These are phyloP conservation scores for Peniophora sp. DNA, from an alignment of 1,284 basidiomycete species.

Conservation along the genomic window DNA sequence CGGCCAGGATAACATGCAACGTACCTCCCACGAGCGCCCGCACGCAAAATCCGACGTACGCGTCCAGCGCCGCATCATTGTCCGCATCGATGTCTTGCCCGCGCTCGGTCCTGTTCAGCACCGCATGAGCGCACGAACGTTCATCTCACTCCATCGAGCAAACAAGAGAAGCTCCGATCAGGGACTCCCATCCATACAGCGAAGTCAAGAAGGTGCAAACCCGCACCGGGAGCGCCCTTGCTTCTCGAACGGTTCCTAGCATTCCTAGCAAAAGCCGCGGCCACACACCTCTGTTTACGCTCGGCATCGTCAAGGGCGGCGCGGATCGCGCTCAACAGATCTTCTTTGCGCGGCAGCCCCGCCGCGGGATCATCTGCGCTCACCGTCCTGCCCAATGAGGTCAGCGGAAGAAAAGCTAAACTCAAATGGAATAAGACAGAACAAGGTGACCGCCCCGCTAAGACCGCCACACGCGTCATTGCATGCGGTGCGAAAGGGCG, in stretches of 20 bases:
- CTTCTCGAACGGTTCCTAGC: no score
- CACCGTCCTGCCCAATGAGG: neutral
- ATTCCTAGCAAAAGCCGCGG: no score
- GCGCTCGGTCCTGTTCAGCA: slow-evolving; percentile 17
- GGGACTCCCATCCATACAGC: no score
- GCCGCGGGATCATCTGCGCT: no score
- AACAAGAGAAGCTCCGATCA: no score
- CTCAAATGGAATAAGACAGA: slow-evolving; percentile 1
- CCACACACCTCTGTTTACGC: no score
- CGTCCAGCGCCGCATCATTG: slow-evolving; percentile 46
- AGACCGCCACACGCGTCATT: neutral
- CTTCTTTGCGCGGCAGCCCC: no score
- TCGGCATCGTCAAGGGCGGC: no score
- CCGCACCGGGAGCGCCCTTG: no score
- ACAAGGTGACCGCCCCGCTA: neutral
- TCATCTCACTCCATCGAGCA: no score
- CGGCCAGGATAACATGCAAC: neutral
- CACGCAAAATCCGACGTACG: slow-evolving; percentile 63
- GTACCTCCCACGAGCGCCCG: slow-evolving; percentile 33
- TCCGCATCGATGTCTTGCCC: slow-evolving; percentile 44
- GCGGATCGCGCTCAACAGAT: no score
- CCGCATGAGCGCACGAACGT: slow-evolving; percentile 6
- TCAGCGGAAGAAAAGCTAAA: slow-evolving; percentile 32
- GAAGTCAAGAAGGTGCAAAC: no score
- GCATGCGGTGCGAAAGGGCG: slow-evolving; percentile 8